These are phyloP conservation scores for Xylaria sp. DNA, from an alignment of 2,329 filamentous ascomycete genomes.

Conservation along the genomic window DNA sequence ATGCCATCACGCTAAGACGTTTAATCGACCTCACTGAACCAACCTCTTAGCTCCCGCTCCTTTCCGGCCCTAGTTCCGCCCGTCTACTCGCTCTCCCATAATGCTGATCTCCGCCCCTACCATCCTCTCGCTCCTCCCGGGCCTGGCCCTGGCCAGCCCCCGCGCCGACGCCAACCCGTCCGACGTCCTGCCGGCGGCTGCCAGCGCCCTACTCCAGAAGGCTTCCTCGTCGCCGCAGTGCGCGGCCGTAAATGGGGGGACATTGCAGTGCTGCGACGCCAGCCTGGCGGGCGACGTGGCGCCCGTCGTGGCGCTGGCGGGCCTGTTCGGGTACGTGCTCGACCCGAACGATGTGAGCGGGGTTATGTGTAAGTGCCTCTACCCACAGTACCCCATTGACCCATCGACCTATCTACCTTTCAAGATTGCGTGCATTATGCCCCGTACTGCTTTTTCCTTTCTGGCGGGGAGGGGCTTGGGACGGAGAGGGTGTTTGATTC, in stretches of 20 bases:
- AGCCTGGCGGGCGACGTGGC: conserved; percentile 34
- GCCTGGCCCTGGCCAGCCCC: too few relatives aligned
- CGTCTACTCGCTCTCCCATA: conserved; percentile 5
- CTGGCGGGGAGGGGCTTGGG: not conserved
- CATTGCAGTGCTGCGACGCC: conserved; percentile 36
- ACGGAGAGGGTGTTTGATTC: not conserved
- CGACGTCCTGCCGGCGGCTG: too few relatives aligned
- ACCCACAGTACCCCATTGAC: too few relatives aligned
- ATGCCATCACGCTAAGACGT: too few relatives aligned
- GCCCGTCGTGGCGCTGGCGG: conserved; percentile 34
- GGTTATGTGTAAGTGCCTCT: conserved; percentile 32
- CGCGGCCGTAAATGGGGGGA: conserved; percentile 31
- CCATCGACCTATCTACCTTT: too few relatives aligned
- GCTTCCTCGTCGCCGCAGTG: conserved; percentile 33
- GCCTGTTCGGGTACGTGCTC: conserved; percentile 33
- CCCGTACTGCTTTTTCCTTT: too few relatives aligned
- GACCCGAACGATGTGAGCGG: conserved; percentile 38
- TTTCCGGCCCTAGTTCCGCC: not conserved
- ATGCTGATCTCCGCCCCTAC: conserved; percentile 13
- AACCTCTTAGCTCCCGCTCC: too few relatives aligned
- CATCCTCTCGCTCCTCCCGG: conserved; percentile 26
- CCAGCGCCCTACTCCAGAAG: too few relatives aligned
- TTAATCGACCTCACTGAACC: too few relatives aligned
- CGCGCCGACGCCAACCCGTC: too few relatives aligned
- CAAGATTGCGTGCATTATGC: too few relatives aligned